Conservation (phyloP, 495 filamentous ascomycete genomes). For the Daldinia childiae region DNA sequence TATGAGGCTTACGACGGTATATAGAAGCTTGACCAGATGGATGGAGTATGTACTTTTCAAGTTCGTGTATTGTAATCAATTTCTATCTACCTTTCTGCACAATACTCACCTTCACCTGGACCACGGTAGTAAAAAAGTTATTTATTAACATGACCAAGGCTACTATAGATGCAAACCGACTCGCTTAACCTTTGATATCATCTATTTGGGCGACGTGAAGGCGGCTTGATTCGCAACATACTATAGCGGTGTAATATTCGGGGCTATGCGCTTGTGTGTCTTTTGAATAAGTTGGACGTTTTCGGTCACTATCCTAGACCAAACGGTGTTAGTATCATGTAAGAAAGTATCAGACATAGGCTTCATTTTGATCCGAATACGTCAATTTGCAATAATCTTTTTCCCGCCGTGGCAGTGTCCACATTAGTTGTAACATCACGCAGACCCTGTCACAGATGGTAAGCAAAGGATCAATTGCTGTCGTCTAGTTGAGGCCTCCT, state of each 20-base stretch:
- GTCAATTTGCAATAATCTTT: neutral
- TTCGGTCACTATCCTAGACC: neutral
- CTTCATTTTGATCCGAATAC: neutral
- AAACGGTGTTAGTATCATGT: neutral
- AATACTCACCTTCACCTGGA: neutral
- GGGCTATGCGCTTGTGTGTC: constrained; percentile 25
- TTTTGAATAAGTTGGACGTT: neutral
- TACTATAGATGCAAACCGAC: neutral
- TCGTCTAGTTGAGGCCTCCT: neutral
- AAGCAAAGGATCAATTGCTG: neutral
- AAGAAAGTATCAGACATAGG: neutral
- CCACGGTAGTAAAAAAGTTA: neutral
- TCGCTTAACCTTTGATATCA: neutral
- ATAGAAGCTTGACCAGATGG: too few relatives aligned
- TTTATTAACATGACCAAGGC: neutral
- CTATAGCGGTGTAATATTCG: neutral
- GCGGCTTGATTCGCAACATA: neutral
- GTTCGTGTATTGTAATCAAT: neutral
- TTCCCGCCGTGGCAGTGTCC: neutral
- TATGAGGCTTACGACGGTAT: neutral
- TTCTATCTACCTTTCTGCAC: neutral
- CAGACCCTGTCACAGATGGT: neutral
- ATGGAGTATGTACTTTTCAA: neutral
- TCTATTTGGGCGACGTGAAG: neutral
- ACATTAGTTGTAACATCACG: neutral